These are phyloP conservation scores for Bifiguratus adelaidae DNA, from an alignment of 192 early-diverging fungal species.

Conservation along the genomic window DNA sequence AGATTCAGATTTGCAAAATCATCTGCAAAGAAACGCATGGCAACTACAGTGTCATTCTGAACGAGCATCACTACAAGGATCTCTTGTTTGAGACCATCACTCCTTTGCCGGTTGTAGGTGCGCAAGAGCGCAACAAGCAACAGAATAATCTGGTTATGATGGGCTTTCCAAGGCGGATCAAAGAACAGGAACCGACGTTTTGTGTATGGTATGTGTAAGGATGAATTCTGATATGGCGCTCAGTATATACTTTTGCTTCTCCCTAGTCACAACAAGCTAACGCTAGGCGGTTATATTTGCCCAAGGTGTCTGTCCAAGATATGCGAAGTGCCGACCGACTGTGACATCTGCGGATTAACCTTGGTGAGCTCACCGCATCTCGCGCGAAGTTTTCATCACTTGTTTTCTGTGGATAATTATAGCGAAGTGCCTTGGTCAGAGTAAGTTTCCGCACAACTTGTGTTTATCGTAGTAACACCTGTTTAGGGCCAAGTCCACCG, in stretches of 20 bases:
- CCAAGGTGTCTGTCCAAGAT: slow-evolving; percentile 74
- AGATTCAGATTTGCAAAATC: slow-evolving; percentile 71
- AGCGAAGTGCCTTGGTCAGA: slow-evolving; percentile 46
- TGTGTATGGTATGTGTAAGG: slow-evolving; percentile 69
- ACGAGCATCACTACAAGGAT: slow-evolving; percentile 78
- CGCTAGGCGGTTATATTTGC: slow-evolving; percentile 70
- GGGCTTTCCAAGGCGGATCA: slow-evolving; percentile 74
- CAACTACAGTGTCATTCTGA: slow-evolving; percentile 70
- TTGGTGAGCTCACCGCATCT: slow-evolving; percentile 84
- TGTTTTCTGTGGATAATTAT: slow-evolving; percentile 88
- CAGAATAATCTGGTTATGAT: slow-evolving; percentile 73
- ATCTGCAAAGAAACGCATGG: slow-evolving; percentile 73
- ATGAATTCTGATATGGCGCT: slow-evolving; percentile 4
- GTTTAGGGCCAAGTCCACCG: slow-evolving; percentile 19
- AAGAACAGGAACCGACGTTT: slow-evolving; percentile 39
- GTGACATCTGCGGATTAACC: slow-evolving; percentile 80
- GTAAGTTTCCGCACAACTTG: slow-evolving; percentile 6
- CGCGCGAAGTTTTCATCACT: slow-evolving; percentile 87
- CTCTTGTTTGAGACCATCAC: slow-evolving; percentile 75
- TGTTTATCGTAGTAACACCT: background rate
- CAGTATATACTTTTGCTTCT: background rate
- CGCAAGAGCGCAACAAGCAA: slow-evolving; percentile 33
- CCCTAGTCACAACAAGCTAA: slow-evolving; percentile 54
- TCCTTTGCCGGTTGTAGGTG: slow-evolving; percentile 65
- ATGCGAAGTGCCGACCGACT: slow-evolving; percentile 87